phyloP scores from a whole-genome alignment of 768 basidiomycete species.

The Mycena rebaudengoi region DNA sequence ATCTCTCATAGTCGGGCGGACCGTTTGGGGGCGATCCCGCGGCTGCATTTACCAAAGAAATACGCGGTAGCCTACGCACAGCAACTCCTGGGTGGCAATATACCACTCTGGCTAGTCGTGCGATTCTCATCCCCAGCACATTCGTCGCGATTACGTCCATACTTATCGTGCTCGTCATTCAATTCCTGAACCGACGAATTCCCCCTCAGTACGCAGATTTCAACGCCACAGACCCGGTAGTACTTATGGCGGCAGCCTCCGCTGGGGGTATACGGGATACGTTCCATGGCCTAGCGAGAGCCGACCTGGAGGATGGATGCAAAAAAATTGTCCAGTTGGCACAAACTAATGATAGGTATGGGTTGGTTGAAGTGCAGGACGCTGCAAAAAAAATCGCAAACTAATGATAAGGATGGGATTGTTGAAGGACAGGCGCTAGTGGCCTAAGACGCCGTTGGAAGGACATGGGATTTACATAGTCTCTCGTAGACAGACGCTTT shows the following conservation, averaged over 20 bases:
- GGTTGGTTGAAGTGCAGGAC: no score
- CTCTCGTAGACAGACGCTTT: no score
- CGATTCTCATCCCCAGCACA: neutral
- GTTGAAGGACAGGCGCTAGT: no score
- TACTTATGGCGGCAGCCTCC: constrained; percentile 8
- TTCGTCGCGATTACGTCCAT: neutral
- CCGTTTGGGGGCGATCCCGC: neutral
- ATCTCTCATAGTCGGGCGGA: neutral
- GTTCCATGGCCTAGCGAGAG: neutral
- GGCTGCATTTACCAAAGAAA: no score
- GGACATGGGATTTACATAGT: no score
- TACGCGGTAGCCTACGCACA: no score
- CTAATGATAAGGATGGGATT: no score
- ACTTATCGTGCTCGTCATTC: neutral
- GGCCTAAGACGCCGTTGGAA: no score
- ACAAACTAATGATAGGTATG: neutral
- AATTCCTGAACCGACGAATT: neutral
- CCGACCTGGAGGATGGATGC: neutral
- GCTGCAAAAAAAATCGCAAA: no score
- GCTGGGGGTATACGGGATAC: constrained; percentile 9
- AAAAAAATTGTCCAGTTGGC: neutral
- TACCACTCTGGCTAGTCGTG: no score
- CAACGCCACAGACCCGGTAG: neutral
- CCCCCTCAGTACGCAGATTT: neutral
- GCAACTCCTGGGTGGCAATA: no score